Evolutionary conservation across 495 filamentous ascomycete genomes (phyloP), one percentile per base, ranked within the genome.

Genomic region (Penicillium goetzii): DNA sequence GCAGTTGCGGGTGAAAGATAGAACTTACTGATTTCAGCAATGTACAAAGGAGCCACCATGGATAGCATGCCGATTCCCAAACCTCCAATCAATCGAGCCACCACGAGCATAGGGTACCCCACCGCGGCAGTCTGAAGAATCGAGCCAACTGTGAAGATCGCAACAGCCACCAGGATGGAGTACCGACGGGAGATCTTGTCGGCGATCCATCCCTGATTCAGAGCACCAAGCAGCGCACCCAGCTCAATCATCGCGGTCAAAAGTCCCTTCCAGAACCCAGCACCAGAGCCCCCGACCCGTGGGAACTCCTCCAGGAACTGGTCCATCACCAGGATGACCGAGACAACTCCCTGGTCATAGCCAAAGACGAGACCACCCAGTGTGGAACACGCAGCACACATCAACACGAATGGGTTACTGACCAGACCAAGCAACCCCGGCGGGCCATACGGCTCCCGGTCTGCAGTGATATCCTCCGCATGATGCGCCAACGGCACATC

Each of bases 211-310:
- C 85, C 85, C 64, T 85, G 81, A 56, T 84, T 85, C 17, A 88
- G 60, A 0, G 84, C 84, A 53, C 84, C 83, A 2, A 84, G 56
- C 52, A 86, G 72, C 12, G 85, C 85, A 12, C 85, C 84, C 41
- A 86, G 63, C 62, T 86, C 85, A 45, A 87, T 83, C 84, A 86
- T 86, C 2, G 84, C 85, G 1, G 84, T 86, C 73, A 86, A 74
- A 14, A 88, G 62, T 6, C 85, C 85, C 68, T 87, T 88, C 78
- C 80, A 83, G 63, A 88, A 87, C 0, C 82, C 82, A 7, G 80
- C 75, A 2, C 81, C 80, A 4, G 79, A 68, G 12, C 75, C 74
- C 5, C 74, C 73, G 7, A 87, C 76, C 21, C 74, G 69, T 7
- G 80, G 70, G 59, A 88, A 86, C 1, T 75, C 74, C 5, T 74